phyloP scores from a whole-genome alignment of 495 filamentous ascomycete genomes.

The Xylaria venustula region DNA sequence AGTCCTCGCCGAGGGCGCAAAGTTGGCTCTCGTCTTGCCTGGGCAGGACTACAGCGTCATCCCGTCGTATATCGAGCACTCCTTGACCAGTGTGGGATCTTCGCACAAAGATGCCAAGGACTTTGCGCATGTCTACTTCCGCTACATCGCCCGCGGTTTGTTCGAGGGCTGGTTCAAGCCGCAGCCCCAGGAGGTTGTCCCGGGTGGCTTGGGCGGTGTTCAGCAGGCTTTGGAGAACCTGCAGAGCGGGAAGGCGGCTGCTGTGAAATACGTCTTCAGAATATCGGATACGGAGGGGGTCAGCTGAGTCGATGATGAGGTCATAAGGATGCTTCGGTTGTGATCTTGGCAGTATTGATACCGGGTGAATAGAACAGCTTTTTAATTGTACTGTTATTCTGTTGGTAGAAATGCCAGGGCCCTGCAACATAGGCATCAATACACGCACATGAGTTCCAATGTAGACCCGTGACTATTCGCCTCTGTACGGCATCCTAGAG shows the following conservation, averaged over 20 bases:
- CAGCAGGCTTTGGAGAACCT: conserved; percentile 56
- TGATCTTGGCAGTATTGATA: too few species aligned
- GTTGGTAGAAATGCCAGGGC: too few species aligned
- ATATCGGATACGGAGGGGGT: conserved; percentile 60
- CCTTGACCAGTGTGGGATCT: conserved; percentile 45
- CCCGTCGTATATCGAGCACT: conserved; percentile 34
- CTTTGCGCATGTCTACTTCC: conserved; percentile 56
- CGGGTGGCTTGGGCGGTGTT: conserved; percentile 59
- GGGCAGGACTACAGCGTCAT: conserved; percentile 30
- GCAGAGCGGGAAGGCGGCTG: conserved; percentile 62
- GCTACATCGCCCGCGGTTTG: conserved; percentile 52
- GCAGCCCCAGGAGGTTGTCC: conserved; percentile 62
- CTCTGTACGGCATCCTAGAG: too few species aligned
- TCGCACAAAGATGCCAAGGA: conserved; percentile 54
- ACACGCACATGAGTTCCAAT: too few species aligned
- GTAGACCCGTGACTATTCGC: too few species aligned
- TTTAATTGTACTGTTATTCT: too few species aligned
- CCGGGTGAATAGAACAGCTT: too few species aligned
- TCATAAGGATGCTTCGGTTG: too few species aligned
- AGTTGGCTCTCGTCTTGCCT: conserved; percentile 57
- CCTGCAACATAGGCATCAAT: too few species aligned
- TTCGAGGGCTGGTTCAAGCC: conserved; percentile 59
- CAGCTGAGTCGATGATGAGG: neutral
- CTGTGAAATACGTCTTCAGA: conserved; percentile 66
- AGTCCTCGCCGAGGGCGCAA: conserved; percentile 44